These are phyloP conservation scores for Aureobasidium lini DNA, from an alignment of 2,329 filamentous ascomycete genomes.

Conservation along the genomic window DNA sequence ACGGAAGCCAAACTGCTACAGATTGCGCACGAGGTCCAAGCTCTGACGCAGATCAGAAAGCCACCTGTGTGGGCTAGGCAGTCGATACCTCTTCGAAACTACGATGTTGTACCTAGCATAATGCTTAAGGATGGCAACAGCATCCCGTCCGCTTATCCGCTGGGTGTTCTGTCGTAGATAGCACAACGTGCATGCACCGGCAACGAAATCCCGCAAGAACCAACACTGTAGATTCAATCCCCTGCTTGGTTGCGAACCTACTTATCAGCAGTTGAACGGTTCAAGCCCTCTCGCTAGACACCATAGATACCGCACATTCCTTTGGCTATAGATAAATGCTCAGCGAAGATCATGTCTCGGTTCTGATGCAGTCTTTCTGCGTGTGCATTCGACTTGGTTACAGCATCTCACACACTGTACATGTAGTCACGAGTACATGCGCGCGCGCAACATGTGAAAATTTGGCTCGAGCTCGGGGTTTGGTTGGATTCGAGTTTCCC, in stretches of 20 bases:
- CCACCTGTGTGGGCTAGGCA: slow-evolving; percentile 40
- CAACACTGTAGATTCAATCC: neutral
- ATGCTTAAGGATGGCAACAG: slow-evolving; percentile 38
- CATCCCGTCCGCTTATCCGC: slow-evolving; percentile 37
- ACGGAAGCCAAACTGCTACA: slow-evolving; percentile 47
- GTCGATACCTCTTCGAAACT: slow-evolving; percentile 32
- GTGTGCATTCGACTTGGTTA: neutral
- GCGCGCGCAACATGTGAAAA: slow-evolving; percentile 2
- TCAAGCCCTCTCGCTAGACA: neutral
- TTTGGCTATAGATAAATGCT: neutral
- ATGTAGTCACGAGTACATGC: slow-evolving; percentile 10
- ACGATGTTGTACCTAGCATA: slow-evolving; percentile 36
- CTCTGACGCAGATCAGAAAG: slow-evolving; percentile 38
- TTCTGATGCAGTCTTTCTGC: neutral
- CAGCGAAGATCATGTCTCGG: neutral
- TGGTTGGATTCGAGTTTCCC: neutral
- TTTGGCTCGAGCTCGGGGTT: neutral
- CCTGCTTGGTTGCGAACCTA: neutral
- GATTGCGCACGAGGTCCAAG: slow-evolving; percentile 47
- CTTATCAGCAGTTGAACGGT: neutral
- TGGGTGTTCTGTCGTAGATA: slow-evolving; percentile 29
- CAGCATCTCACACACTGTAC: neutral
- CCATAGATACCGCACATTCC: neutral
- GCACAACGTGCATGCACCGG: slow-evolving; percentile 3
- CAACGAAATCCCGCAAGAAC: neutral